A percentile compares a stretch with the other conserved stretches of the same genome.
These are phyloP conservation scores for Rhodomyrtus tomentosa DNA, from an alignment of 345 rosid species.

Conservation along the genomic window DNA sequence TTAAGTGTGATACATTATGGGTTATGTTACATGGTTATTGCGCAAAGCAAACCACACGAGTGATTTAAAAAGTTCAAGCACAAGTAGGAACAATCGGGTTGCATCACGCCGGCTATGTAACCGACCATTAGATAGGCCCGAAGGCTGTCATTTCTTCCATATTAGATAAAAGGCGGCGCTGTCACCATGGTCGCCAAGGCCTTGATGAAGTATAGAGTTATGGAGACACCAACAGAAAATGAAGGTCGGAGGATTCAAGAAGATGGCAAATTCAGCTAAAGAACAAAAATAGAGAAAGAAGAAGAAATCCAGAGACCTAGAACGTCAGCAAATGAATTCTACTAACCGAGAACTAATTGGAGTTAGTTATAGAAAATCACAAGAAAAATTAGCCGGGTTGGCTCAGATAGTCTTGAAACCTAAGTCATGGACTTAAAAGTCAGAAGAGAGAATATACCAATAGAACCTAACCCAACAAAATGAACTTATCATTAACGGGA, in stretches of 20 bases:
- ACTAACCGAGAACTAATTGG: neutral
- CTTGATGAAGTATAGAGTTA: neutral
- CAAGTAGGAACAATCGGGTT: neutral
- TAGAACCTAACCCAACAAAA: neutral
- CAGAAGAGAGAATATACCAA: neutral
- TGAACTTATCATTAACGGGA: neutral
- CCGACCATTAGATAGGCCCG: neutral
- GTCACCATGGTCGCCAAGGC: neutral
- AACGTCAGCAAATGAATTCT: neutral
- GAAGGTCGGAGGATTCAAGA: neutral
- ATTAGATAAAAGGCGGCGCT: neutral
- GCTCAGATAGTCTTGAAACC: neutral
- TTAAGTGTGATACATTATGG: neutral
- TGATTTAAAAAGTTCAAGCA: neutral
- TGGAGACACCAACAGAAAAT: neutral
- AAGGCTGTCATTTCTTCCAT: neutral
- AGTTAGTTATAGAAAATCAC: neutral
- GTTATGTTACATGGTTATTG: neutral
- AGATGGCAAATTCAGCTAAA: neutral
- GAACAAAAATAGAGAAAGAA: neutral
- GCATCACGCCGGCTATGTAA: neutral
- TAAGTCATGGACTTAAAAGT: neutral
- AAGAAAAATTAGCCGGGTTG: neutral
- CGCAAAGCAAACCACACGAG: neutral
- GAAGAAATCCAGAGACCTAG: neutral